Base-by-base conservation (phyloP, 257 asterid genomes). In the Anisodus acutangulus region DNA sequence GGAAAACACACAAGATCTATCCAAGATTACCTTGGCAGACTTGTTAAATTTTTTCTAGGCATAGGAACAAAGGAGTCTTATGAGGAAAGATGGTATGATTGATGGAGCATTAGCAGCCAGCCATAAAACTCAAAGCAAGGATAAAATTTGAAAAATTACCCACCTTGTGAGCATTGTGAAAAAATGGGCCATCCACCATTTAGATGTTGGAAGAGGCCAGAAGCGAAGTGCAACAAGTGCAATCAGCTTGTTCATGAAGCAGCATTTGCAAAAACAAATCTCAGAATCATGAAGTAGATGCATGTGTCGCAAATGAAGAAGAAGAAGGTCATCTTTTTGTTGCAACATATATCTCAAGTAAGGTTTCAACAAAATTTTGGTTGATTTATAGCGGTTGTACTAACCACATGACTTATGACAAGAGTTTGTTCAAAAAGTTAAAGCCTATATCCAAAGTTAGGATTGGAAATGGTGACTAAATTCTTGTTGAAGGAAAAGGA, bases 261-360 rank as follows among this genome's bases (percentile, higher is more conserved):
- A n/a, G n/a, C n/a, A 26, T 63, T 63, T 63, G 70, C 41, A 63
- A 22, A 63, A 63, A 22, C 41, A 63, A 64, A 64, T 64, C 70
- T 26, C 70, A 22, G 10, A 26, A 64, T 17, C 71, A 66, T 64
- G n/a, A 64, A 5, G 26, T 22, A 22, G 26, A 22, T 22, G 26
- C 26, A 22, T 22, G 26, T 22, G 26, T 22, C 26, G 26, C 26
- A 22, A 22, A 22, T 22, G 26, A 22, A 22, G 26, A 22, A 22
- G 26, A 22, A 22, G 26, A 0, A 22, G 26, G 26, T 3, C 45
- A 31, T 31, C 39, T 31, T 64, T 31, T 10, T 31, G 43, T 64
- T 4, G n/a, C n/a, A 5, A 5, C 45, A 31, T 64, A 41, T 39
- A 39, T 39, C 3, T 64, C 43, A 63, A 0, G 41, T 26, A 64